A percentile compares a stretch with the other conserved stretches of the same genome.
Evolutionary conservation across 305 asterid genomes (phyloP).

Genomic region (Striga hermonthica): DNA sequence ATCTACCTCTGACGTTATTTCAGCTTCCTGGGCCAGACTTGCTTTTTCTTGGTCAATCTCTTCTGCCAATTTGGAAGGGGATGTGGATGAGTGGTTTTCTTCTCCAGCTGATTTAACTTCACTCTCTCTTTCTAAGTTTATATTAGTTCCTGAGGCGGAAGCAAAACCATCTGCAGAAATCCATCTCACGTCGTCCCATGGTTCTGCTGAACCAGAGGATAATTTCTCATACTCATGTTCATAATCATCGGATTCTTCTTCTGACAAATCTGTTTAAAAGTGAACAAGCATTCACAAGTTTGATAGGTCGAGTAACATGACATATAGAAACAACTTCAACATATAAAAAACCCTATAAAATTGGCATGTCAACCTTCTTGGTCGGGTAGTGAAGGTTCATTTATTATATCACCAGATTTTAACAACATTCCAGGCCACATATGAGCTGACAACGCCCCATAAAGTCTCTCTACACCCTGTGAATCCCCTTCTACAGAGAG

Average conservation of each 20-base stretch:
- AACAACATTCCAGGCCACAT: conserved; percentile 99
- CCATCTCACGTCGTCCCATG: conserved; percentile 62
- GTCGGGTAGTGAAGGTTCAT: conserved; percentile 70
- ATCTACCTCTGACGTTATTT: conserved; percentile 33
- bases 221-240: conserved; percentile 78
- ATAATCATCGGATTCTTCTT: conserved; percentile 70
- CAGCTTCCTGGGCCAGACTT: neutral
- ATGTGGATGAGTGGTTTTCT: conserved; percentile 49
- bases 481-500: conserved; percentile 91
- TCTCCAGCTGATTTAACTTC: conserved; percentile 31
- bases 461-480: conserved; percentile 85
- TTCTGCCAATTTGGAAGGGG: conserved; percentile 37
- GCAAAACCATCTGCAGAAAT: conserved; percentile 43
- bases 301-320: neutral
- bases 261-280: conserved; percentile 58
- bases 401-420: conserved; percentile 84
- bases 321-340: too few species aligned
- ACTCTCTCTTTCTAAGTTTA: conserved; percentile 25
- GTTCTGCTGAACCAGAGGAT: conserved; percentile 76
- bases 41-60: conserved; percentile 39
- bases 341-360: conserved; percentile 4
- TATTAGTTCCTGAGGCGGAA: conserved; percentile 24
- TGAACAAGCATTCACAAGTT: conserved; percentile 20
- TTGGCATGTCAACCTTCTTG: conserved; percentile 53
- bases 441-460: conserved; percentile 87